These are phyloP conservation scores for Pittosporum tobira DNA, from an alignment of 129 eudicot genomes.

Conservation along the genomic window DNA sequence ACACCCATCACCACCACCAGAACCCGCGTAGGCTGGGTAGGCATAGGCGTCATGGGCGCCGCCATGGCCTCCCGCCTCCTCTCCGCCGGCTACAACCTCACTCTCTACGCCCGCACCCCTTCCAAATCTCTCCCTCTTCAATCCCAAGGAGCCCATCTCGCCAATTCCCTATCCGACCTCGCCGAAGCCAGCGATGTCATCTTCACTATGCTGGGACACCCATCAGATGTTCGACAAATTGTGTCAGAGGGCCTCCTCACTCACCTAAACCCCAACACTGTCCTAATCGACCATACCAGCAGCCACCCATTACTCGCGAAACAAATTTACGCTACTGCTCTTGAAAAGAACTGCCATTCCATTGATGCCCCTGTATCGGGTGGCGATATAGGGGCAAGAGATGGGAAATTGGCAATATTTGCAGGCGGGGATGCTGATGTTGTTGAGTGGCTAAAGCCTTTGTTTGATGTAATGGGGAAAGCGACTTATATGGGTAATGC, in stretches of 20 bases:
- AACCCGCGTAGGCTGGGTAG: constrained; percentile 85
- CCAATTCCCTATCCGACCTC: constrained; percentile 42
- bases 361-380: constrained; percentile 92
- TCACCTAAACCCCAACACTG: constrained; percentile 38
- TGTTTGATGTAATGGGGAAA: constrained; percentile 58
- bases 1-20: constrained; percentile 40
- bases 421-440: constrained; percentile 67
- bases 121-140: constrained; percentile 56
- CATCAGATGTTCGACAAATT: constrained; percentile 70
- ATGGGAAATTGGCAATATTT: constrained; percentile 60
- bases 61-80: constrained; percentile 88
- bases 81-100: constrained; percentile 70
- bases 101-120: constrained; percentile 75
- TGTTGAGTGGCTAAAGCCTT: constrained; percentile 58
- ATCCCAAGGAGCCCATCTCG: constrained; percentile 65
- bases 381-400: constrained; percentile 73
- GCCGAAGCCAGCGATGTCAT: constrained; percentile 46
- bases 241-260: constrained; percentile 44
- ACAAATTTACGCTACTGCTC: constrained; percentile 36
- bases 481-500: constrained; percentile 52
- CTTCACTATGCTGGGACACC: constrained; percentile 95
- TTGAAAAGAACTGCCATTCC: constrained; percentile 36
- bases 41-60: constrained; percentile 84
- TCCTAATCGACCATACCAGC: constrained; percentile 75
- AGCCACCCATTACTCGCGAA: constrained; percentile 66